Conservation (phyloP, 2,329 filamentous ascomycete genomes). For the Knufia fluminis region DNA sequence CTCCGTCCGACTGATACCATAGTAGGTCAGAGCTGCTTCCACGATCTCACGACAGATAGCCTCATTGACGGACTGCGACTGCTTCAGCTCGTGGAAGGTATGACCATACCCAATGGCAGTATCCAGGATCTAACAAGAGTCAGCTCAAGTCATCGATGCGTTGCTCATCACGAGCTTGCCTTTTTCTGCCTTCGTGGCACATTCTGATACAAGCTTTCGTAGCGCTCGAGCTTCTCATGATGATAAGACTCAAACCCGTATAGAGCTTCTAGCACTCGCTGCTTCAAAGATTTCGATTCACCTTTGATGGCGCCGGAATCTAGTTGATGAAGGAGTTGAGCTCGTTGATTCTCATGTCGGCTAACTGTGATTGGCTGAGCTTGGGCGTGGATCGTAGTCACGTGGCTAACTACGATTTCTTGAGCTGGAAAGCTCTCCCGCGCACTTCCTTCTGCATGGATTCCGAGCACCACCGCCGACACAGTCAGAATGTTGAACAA, state of each 20-base stretch:
- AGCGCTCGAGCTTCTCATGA: background rate
- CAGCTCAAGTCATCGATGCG: too few species aligned
- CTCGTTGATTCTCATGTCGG: background rate
- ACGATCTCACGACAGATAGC: background rate
- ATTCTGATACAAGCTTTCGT: background rate
- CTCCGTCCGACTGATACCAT: background rate
- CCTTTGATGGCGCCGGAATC: background rate
- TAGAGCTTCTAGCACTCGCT: conserved; percentile 1
- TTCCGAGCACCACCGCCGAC: background rate
- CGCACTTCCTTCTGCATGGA: background rate
- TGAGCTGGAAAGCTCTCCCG: too few species aligned
- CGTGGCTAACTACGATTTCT: background rate
- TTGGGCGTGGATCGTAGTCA: background rate
- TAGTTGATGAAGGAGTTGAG: background rate
- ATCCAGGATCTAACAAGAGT: conserved; percentile 3
- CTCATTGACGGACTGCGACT: background rate
- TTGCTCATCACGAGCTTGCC: background rate
- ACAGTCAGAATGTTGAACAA: background rate
- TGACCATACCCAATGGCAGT: background rate
- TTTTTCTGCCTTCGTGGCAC: conserved; percentile 2
- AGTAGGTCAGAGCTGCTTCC: background rate
- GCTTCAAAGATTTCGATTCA: background rate
- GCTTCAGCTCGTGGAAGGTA: background rate
- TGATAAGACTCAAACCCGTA: background rate
- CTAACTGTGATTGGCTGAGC: background rate